phyloP scores from a whole-genome alignment of 352 stramenopile species.

The Nothophytophthora sp. region DNA sequence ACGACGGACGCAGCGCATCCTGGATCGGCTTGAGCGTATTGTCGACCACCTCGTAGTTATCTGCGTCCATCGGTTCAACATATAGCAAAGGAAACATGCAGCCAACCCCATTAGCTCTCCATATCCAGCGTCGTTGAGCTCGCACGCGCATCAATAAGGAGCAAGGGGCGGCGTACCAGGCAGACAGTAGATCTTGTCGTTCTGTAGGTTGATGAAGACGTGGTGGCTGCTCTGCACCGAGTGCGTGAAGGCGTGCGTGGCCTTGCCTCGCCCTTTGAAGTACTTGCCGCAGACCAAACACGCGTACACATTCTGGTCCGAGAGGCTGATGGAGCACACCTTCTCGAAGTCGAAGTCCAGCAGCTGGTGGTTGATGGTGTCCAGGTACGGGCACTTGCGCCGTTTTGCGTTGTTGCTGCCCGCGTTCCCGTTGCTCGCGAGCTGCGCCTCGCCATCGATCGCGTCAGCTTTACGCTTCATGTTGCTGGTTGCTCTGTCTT shows the following conservation, averaged over 20 bases:
- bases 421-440: not conserved
- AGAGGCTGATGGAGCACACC: constrained; percentile 95
- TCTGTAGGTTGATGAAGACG: constrained; percentile 97
- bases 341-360: constrained; percentile 99
- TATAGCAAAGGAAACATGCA: not conserved
- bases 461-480: constrained; percentile 59
- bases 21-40: constrained; percentile 95
- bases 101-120: not conserved
- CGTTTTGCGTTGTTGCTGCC: constrained; percentile 45
- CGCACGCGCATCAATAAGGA: not conserved
- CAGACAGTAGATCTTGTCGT: constrained; percentile 96
- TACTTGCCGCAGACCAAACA: constrained; percentile 99
- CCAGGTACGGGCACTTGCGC: constrained; percentile 97
- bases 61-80: constrained; percentile 21
- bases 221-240: constrained; percentile 96
- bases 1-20: constrained; percentile 92
- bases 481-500: not conserved
- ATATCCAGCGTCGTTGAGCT: too few relatives aligned
- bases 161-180: constrained; percentile 51
- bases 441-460: constrained; percentile 8
- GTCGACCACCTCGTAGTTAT: constrained; percentile 99
- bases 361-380: constrained; percentile 97
- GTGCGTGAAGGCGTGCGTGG: constrained; percentile 97
- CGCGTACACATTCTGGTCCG: constrained; percentile 97
- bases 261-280: constrained; percentile 94